Percentiles rank a stretch among this genome's conserved stretches.
Conservation (phyloP, 164 flowering plant species). For the Taxillus chinensis region DNA sequence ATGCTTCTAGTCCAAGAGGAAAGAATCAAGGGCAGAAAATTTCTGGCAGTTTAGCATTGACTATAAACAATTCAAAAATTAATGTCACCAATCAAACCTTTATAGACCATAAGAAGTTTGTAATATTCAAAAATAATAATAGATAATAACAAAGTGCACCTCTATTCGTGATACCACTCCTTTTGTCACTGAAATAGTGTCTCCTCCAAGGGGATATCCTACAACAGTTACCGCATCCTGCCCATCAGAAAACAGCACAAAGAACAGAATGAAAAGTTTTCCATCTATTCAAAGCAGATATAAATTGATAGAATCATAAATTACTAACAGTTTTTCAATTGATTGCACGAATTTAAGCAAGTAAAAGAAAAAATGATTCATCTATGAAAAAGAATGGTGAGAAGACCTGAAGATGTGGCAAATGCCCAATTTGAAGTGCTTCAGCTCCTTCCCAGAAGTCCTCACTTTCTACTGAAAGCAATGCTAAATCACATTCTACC, state of each 20-base stretch:
- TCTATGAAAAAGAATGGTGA: constrained; percentile 3
- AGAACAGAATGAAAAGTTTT: constrained; percentile 2
- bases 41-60: no score
- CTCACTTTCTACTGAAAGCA: constrained; percentile 85
- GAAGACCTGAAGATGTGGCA: constrained; percentile 86
- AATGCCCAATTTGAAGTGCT: constrained; percentile 66
- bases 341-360: no score
- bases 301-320: no score
- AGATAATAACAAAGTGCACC: constrained; percentile 36
- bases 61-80: no score
- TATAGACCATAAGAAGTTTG: background rate
- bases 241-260: constrained; percentile 16
- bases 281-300: background rate
- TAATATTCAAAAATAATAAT: background rate
- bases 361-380: no score
- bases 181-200: constrained; percentile 94
- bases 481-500: constrained; percentile 92
- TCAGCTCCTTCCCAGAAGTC: constrained; percentile 90
- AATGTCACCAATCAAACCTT: no score
- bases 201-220: constrained; percentile 98
- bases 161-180: constrained; percentile 98
- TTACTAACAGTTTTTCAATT: no score
- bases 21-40: no score
- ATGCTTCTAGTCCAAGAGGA: no score
- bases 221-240: constrained; percentile 99